Percentiles rank a stretch among this genome's conserved stretches.
Evolutionary conservation across 805 yeast genomes (phyloP).

Genomic region (Naumovozyma castellii): DNA sequence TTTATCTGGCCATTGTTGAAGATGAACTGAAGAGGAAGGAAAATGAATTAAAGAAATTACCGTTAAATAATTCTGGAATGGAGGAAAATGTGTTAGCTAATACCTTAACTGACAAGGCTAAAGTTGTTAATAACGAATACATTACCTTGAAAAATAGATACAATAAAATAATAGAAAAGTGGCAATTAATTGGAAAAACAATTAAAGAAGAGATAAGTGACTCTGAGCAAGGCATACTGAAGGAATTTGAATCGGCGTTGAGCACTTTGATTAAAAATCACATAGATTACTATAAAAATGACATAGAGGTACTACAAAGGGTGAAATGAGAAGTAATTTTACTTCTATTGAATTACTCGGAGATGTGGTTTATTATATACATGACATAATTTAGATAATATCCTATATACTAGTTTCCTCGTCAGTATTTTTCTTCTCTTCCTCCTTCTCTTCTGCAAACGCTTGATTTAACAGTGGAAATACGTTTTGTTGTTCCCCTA

Average conservation of each 20-base stretch:
- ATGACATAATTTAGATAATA: not conserved
- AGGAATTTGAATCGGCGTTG: conserved; percentile 50
- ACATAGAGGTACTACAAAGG: not conserved
- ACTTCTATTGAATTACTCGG: too few species aligned
- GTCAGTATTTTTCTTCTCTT: conserved; percentile 6
- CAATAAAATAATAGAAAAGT: conserved; percentile 43
- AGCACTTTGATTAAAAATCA: not conserved
- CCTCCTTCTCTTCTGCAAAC: conserved; percentile 25
- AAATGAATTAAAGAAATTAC: conserved; percentile 1
- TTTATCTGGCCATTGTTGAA: conserved; percentile 38
- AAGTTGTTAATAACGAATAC: conserved; percentile 49
- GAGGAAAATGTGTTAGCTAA: conserved; percentile 42
- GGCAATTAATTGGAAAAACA: conserved; percentile 50
- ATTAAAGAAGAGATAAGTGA: conserved; percentile 56
- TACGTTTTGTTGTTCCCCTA: conserved; percentile 31
- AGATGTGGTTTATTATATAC: too few species aligned
- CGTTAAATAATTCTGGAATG: conserved; percentile 27
- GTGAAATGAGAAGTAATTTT: too few species aligned
- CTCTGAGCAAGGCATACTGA: conserved; percentile 67
- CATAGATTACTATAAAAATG: not conserved
- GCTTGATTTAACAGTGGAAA: conserved; percentile 25
- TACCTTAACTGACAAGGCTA: conserved; percentile 37
- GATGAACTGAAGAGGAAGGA: conserved; percentile 26
- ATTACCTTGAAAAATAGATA: conserved; percentile 45
- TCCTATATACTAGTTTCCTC: not conserved